Evolutionary conservation across 2,329 filamentous ascomycete genomes (phyloP).

Genomic region (Diaporthe sp.): DNA sequence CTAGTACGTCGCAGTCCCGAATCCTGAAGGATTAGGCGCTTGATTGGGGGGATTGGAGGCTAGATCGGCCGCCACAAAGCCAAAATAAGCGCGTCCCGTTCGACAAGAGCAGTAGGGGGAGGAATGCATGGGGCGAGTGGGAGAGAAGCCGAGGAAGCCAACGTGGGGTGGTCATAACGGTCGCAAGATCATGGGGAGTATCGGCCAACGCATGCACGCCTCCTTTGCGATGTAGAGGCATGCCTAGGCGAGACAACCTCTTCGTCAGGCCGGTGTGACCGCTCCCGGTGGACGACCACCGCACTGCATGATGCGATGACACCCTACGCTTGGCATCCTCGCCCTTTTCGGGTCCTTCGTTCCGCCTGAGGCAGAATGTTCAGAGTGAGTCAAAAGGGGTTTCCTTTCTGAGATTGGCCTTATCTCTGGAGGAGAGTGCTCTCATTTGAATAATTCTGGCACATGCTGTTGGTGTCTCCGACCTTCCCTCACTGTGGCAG

Average conservation of each 20-base stretch:
- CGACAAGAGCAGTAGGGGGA: not conserved
- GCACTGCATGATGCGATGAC: conserved; percentile 10
- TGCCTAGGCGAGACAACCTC: conserved; percentile 7
- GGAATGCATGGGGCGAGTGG: not conserved
- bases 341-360: not conserved
- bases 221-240: too few relatives aligned
- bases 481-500: not conserved
- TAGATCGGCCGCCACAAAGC: not conserved
- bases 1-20: not conserved
- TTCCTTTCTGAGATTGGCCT: not conserved
- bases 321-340: not conserved
- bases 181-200: not conserved
- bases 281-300: not conserved
- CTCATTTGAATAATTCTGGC: too few relatives aligned
- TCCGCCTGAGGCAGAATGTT: not conserved
- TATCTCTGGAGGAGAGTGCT: not conserved
- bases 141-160: not conserved
- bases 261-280: conserved; percentile 15
- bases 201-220: not conserved
- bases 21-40: conserved; percentile 27
- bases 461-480: too few relatives aligned
- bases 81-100: conserved; percentile 15
- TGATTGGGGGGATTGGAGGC: not conserved
- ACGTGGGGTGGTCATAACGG: not conserved
- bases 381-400: not conserved